Evolutionary conservation across 345 rosid species (phyloP), one percentile per base, ranked within the genome.

Genomic region (Rubroshorea leprosula): DNA sequence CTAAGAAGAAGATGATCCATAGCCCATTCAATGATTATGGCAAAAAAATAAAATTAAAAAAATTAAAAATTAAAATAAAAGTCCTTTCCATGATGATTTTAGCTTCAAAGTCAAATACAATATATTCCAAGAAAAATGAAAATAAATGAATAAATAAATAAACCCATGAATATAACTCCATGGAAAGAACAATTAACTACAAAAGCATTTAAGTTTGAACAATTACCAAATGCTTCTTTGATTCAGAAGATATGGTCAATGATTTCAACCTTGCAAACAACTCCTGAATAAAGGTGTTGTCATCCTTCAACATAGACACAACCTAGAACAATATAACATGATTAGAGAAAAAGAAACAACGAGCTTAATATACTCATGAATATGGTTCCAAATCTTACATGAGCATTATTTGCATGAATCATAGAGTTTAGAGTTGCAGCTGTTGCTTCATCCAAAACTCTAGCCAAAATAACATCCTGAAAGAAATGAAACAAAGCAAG

Each of bases 391-490:
- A 29, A 65, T 65, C 89, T 89, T 80, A 92, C 98, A 71, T 73
- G 51, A 54, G 90, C 87, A 63, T 83, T 92, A 66, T 83, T 92
- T 62, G 75, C 71, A 64, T 81, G 75, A 62, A 89, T 89, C 67
- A 83, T 75, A 57, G 87, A 83, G 69, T 81, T 75, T 58, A 92
- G 84, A 61, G 74, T 84, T 63, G 76, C 81, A 72, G 73, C 59
- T 31, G 85, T 84, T 20, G 78, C 77, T 63, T 81, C 95, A 73
- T 92, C 97, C 84, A 90, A 69, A 45, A 80, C 77, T 79, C 97
- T 85, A 43, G 93, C 90, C 90, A 84, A 76, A 74, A 92, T 84
- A 60, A 90, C 81, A 74, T 92, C 96, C 98, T 92, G 68, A 61
- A 83, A 74, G 54, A 73, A 54, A 55, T 29, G 35, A 57, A 7